Conservation (phyloP, 441 rosid species). For the Erodium trifolium region DNA sequence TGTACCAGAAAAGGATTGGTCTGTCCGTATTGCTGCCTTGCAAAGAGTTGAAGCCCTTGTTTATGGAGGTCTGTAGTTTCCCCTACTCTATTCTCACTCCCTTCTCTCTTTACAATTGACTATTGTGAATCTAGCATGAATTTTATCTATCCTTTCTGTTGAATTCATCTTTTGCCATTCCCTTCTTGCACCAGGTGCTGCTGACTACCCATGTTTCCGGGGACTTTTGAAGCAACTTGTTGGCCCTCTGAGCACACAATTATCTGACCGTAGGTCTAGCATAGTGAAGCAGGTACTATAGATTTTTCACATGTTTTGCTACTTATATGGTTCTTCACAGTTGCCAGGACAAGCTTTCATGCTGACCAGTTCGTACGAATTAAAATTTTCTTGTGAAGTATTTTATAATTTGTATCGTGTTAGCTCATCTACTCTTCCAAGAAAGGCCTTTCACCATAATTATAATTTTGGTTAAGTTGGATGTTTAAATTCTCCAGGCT, state of each 20-base stretch:
- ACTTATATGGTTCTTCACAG: constrained; percentile 1
- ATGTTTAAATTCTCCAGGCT: constrained; percentile 42
- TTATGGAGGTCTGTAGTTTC: constrained; percentile 57
- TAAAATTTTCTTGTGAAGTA: neutral
- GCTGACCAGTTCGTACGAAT: neutral
- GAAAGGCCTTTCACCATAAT: neutral
- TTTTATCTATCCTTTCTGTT: neutral
- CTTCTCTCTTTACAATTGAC: neutral
- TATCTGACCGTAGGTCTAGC: constrained; percentile 93
- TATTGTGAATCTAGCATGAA: neutral
- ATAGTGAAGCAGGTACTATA: constrained; percentile 83
- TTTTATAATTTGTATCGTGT: neutral
- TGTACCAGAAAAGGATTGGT: constrained; percentile 97
- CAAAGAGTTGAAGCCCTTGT: constrained; percentile 94
- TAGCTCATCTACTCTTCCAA: neutral
- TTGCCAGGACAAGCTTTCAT: neutral
- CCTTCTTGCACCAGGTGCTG: constrained; percentile 54
- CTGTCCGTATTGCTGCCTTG: constrained; percentile 93
- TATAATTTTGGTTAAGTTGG: constrained; percentile 19
- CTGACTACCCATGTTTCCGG: constrained; percentile 72
- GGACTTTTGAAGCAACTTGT: constrained; percentile 91
- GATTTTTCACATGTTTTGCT: constrained; percentile 16
- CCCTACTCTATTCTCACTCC: constrained; percentile 1
- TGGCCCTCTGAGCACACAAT: constrained; percentile 72
- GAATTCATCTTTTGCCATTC: constrained; percentile 16